These are phyloP conservation scores for Colletotrichum viniferum DNA, from an alignment of 2,329 filamentous ascomycete species.

Conservation along the genomic window DNA sequence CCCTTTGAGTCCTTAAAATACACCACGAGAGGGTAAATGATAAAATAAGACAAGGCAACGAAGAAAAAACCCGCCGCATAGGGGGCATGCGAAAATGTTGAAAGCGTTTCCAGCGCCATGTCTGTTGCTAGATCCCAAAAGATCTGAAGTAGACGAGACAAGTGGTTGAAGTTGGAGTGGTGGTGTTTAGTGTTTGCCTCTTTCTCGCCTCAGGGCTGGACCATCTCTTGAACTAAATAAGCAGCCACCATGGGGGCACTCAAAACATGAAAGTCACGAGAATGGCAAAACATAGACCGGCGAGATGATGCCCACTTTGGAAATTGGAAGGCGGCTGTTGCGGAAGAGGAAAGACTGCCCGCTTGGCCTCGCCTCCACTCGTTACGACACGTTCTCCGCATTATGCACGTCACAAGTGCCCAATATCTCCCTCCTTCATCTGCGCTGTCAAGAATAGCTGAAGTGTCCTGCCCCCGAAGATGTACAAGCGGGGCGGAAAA, in stretches of 20 bases:
- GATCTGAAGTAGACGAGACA: not conserved
- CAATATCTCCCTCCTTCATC: not conserved
- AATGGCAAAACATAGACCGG: not conserved
- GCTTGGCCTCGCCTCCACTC: not conserved
- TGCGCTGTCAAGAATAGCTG: constrained; percentile 1
- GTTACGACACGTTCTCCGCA: constrained; percentile 5
- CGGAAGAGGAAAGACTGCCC: constrained; percentile 2
- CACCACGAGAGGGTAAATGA: constrained; percentile 41
- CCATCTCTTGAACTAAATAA: constrained; percentile 3
- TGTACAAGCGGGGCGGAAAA: not conserved
- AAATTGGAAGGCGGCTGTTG: not conserved
- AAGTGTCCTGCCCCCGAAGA: not conserved
- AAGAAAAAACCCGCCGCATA: constrained; percentile 19
- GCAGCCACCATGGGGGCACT: not conserved
- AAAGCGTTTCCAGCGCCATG: not conserved
- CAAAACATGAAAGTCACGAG: not conserved
- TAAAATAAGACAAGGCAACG: constrained; percentile 32
- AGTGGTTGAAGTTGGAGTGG: not conserved
- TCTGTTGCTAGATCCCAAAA: not conserved
- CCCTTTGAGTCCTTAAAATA: constrained; percentile 52
- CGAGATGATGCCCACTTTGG: not conserved
- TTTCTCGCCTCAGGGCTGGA: not conserved
- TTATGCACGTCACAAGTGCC: not conserved
- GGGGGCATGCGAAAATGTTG: not conserved
- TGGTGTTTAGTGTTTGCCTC: not conserved